phyloP scores from a whole-genome alignment of 2,329 filamentous ascomycete genomes.

The Coniochaeta prunicola region DNA sequence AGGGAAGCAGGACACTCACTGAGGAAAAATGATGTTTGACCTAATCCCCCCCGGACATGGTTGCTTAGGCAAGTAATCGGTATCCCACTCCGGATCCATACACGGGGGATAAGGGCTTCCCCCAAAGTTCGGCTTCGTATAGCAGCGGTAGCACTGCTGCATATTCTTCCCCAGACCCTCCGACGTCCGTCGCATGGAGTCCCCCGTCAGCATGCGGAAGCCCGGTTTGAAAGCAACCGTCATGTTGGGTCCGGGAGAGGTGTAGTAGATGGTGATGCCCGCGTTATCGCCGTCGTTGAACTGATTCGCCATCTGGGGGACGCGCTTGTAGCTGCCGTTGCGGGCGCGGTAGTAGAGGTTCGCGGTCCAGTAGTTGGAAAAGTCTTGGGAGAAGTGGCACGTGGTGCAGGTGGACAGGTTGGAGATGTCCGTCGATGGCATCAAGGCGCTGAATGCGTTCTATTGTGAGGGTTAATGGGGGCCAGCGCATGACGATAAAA shows the following conservation, averaged over 20 bases:
- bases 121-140: background rate
- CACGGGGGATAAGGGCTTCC: background rate
- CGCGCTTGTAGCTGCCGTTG: slow-evolving; percentile 27
- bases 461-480: background rate
- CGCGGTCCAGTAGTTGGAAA: slow-evolving; percentile 34
- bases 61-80: slow-evolving; percentile 12
- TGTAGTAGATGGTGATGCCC: slow-evolving; percentile 36
- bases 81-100: slow-evolving; percentile 10
- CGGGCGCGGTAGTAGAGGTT: slow-evolving; percentile 29
- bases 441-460: slow-evolving; percentile 23
- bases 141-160: slow-evolving; percentile 27
- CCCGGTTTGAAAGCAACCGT: slow-evolving; percentile 35
- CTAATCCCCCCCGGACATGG: slow-evolving; percentile 18
- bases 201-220: slow-evolving; percentile 39
- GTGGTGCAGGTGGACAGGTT: slow-evolving; percentile 29
- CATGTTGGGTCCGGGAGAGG: slow-evolving; percentile 24
- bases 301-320: slow-evolving; percentile 25
- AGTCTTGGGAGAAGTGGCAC: slow-evolving; percentile 33
- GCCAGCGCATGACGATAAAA: background rate
- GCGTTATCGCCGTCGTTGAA: slow-evolving; percentile 22
- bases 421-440: slow-evolving; percentile 21
- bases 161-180: slow-evolving; percentile 10
- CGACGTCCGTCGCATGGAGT: slow-evolving; percentile 15
- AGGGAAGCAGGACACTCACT: slow-evolving; percentile 5
- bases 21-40: slow-evolving; percentile 17